Evolutionary conservation across 2,329 filamentous ascomycete species (phyloP).

Genomic region (Bipolaris cookei): DNA sequence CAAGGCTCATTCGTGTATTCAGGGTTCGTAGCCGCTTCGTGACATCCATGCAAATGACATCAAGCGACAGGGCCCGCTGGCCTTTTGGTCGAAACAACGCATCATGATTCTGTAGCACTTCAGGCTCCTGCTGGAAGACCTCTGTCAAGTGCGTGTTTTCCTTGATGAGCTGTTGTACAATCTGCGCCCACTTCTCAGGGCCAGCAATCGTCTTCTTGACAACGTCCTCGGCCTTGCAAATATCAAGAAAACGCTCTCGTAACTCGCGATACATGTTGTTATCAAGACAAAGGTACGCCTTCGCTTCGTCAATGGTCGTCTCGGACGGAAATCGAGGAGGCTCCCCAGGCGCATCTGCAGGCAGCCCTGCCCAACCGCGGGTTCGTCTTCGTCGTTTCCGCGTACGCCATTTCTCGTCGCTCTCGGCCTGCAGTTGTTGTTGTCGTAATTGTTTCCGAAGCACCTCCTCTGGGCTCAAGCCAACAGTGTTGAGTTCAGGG

Average conservation of each 20-base stretch:
- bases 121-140: constrained; percentile 64
- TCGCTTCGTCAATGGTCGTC: constrained; percentile 80
- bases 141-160: constrained; percentile 68
- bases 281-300: constrained; percentile 70
- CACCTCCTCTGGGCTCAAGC: constrained; percentile 32
- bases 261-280: constrained; percentile 67
- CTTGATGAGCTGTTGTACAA: constrained; percentile 70
- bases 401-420: constrained; percentile 66
- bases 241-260: constrained; percentile 70
- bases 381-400: constrained; percentile 73
- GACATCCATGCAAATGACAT: constrained; percentile 81
- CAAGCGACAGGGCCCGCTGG: constrained; percentile 71
- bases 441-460: constrained; percentile 39
- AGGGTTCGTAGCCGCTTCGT: constrained; percentile 77
- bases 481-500: constrained; percentile 12
- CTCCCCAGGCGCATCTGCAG: constrained; percentile 70
- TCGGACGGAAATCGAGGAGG: constrained; percentile 80
- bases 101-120: constrained; percentile 55
- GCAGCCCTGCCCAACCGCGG: constrained; percentile 70
- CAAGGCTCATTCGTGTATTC: constrained; percentile 71
- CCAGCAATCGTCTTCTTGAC: constrained; percentile 79
- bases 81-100: constrained; percentile 52
- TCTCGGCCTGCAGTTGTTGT: constrained; percentile 61
- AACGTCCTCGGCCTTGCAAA: constrained; percentile 71
- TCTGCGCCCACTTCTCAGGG: constrained; percentile 73